A percentile compares a stretch with the other conserved stretches of the same genome.
These are phyloP conservation scores for Mucor piriformis DNA, from an alignment of 371 early-diverging fungal species.

Conservation along the genomic window DNA sequence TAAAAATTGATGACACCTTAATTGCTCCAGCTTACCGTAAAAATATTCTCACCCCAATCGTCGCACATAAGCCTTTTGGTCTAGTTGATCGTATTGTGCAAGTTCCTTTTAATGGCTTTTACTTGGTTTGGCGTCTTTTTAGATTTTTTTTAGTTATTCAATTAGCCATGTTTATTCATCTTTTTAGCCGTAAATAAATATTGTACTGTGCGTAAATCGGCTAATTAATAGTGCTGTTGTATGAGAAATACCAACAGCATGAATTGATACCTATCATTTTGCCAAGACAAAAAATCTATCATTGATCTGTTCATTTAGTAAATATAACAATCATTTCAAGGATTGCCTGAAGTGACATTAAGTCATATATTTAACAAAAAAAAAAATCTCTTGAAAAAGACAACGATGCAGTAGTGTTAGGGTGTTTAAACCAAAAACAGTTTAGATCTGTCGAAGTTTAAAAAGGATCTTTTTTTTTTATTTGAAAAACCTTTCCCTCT, in stretches of 20 bases:
- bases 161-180: constrained; percentile 5
- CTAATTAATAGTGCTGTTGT: neutral
- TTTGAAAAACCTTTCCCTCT: neutral
- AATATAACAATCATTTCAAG: too few species aligned
- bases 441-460: neutral
- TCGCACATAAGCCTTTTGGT: neutral
- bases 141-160: constrained; percentile 5
- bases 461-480: neutral
- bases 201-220: too few species aligned
- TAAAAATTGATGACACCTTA: neutral
- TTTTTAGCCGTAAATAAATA: neutral
- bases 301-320: too few species aligned
- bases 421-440: neutral
- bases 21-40: constrained; percentile 1
- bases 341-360: too few species aligned
- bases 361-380: too few species aligned
- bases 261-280: too few species aligned
- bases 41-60: neutral
- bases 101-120: neutral
- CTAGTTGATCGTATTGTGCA: neutral
- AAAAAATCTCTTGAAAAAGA: neutral
- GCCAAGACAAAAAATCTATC: too few species aligned
- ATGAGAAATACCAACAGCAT: too few species aligned
- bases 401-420: neutral
- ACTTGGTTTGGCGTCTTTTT: constrained; percentile 1